Evolutionary conservation across 2,329 filamentous ascomycete species (phyloP).

Genomic region (Trichoderma brevicompactum): DNA sequence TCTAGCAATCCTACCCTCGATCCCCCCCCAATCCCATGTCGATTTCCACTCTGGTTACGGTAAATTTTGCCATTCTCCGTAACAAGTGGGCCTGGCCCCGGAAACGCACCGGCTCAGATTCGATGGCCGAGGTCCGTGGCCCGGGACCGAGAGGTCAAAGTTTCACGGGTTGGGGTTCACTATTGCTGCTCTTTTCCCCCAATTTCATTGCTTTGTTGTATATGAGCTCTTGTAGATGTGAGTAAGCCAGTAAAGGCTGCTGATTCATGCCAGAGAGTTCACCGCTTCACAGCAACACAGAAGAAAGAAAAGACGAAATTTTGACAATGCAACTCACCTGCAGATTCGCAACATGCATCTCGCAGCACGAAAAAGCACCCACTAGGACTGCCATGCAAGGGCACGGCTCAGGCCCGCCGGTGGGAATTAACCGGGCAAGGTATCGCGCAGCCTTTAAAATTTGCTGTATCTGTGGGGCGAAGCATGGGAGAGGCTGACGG

Average conservation of each 20-base stretch:
- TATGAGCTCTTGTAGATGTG: too few relatives aligned
- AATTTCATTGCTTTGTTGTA: too few relatives aligned
- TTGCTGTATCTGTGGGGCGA: background rate
- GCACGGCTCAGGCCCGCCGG: conserved; percentile 1
- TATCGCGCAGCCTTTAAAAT: background rate
- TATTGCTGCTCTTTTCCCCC: too few relatives aligned
- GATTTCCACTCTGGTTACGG: conserved; percentile 2
- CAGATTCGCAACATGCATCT: too few relatives aligned
- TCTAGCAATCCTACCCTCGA: background rate
- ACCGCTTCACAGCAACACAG: too few relatives aligned
- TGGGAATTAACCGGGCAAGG: conserved; percentile 21
- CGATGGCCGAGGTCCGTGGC: conserved; percentile 18
- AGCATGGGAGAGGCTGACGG: conserved; percentile 9
- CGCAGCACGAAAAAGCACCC: too few relatives aligned
- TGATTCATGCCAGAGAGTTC: too few relatives aligned
- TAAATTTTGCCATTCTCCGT: conserved; percentile 18
- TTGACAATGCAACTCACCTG: too few relatives aligned
- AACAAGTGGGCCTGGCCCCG: conserved; percentile 8
- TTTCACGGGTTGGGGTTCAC: too few relatives aligned
- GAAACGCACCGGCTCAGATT: conserved; percentile 13
- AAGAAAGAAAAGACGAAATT: too few relatives aligned
- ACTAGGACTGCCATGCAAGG: conserved; percentile 2
- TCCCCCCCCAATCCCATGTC: background rate
- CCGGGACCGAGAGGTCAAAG: background rate
- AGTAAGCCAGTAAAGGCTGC: too few relatives aligned